These are phyloP conservation scores for Kodamaea lidongshanica DNA, from an alignment of 805 yeast species.

Conservation along the genomic window DNA sequence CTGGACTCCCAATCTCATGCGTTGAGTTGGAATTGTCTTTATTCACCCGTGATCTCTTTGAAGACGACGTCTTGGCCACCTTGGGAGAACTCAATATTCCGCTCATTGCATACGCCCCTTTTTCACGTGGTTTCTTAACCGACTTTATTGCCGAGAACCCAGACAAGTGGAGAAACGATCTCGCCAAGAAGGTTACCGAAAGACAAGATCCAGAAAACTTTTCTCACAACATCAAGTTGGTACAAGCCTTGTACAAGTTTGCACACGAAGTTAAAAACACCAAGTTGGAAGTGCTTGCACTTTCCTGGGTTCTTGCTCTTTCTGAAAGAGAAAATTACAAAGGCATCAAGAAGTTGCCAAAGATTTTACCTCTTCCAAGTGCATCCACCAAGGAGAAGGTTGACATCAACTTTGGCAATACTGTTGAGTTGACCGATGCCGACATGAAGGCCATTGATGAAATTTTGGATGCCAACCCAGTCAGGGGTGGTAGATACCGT, in stretches of 20 bases:
- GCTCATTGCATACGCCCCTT: conserved; percentile 75
- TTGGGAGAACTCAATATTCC: conserved; percentile 57
- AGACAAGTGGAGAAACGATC: conserved; percentile 37
- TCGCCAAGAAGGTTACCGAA: conserved; percentile 46
- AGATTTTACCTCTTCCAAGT: conserved; percentile 75
- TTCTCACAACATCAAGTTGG: conserved; percentile 45
- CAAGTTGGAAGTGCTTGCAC: conserved; percentile 49
- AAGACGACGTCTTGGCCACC: conserved; percentile 57
- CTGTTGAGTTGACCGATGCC: conserved; percentile 43
- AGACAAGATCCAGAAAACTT: conserved; percentile 56
- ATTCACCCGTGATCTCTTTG: conserved; percentile 53
- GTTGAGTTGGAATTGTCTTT: conserved; percentile 79
- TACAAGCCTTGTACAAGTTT: conserved; percentile 43
- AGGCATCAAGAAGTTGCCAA: conserved; percentile 41
- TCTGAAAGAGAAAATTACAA: conserved; percentile 54
- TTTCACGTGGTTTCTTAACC: conserved; percentile 72
- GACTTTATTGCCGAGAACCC: conserved; percentile 45
- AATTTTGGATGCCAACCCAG: conserved; percentile 36
- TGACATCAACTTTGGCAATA: conserved; percentile 48
- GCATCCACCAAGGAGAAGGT: conserved; percentile 57
- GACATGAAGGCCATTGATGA: conserved; percentile 51
- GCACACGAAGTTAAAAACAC: conserved; percentile 44
- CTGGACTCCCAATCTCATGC: conserved; percentile 49
- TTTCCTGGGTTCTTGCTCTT: conserved; percentile 48
- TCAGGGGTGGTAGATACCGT: conserved; percentile 56